Evolutionary conservation across 306 rosid genomes (phyloP).

Genomic region (Glycine soja): DNA sequence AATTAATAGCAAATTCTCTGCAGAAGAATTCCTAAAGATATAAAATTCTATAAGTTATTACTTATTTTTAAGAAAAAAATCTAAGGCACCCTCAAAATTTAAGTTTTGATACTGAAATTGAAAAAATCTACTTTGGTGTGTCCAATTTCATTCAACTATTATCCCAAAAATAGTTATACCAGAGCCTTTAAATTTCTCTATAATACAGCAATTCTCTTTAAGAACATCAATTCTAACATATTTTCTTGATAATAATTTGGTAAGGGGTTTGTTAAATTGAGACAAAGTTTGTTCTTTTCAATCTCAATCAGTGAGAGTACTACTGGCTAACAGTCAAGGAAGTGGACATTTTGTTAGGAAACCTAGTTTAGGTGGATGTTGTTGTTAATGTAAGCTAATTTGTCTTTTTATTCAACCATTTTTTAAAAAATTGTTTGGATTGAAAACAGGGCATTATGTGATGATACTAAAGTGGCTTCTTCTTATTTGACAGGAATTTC

Average conservation of each 20-base stretch:
- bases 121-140: no score
- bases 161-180: no score
- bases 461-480: conserved; percentile 1
- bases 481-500: conserved; percentile 70
- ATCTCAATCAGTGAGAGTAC: conserved; percentile 41
- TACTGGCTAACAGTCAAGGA: conserved; percentile 35
- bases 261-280: conserved; percentile 32
- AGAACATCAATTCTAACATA: background rate
- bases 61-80: no score
- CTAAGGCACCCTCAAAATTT: no score
- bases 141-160: no score
- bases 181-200: no score
- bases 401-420: background rate
- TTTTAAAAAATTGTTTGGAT: conserved; percentile 6
- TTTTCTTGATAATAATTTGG: conserved; percentile 23
- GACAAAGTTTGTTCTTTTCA: conserved; percentile 37
- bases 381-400: background rate
- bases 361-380: conserved; percentile 38
- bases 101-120: no score
- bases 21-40: no score
- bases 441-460: conserved; percentile 32
- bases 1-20: no score
- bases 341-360: conserved; percentile 41
- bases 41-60: no score
- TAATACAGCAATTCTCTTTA: no score